Percentiles rank a stretch among this genome's conserved stretches.
phyloP scores from a whole-genome alignment of 768 basidiomycete genomes.

The Mycena olivaceomarginata region DNA sequence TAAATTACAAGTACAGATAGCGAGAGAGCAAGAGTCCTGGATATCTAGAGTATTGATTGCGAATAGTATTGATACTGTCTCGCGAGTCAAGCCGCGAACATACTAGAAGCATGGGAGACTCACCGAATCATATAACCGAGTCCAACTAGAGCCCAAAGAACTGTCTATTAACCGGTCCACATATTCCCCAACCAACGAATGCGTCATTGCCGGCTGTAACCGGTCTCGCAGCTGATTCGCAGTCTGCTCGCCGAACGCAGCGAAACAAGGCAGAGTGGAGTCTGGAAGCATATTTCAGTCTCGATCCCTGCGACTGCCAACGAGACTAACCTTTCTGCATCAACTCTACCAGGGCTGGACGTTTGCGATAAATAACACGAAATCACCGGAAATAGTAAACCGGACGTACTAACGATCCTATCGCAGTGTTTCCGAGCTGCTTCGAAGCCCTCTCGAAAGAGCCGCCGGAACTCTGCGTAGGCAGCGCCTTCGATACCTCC shows the following conservation, averaged over 20 bases:
- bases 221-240: conserved; percentile 92
- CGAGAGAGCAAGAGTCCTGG: conserved; percentile 27
- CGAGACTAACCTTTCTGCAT: conserved; percentile 92
- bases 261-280: conserved; percentile 93
- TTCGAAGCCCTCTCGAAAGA: conserved; percentile 96
- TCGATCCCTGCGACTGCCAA: conserved; percentile 11
- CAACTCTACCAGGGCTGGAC: conserved; percentile 87
- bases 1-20: conserved; percentile 44
- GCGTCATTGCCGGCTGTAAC: conserved; percentile 94
- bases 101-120: conserved; percentile 48
- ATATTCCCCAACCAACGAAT: conserved; percentile 89
- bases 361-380: conserved; percentile 26
- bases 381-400: conserved; percentile 6
- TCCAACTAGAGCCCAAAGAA: conserved; percentile 96
- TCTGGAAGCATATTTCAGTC: conserved; percentile 65
- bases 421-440: conserved; percentile 97
- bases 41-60: conserved; percentile 83
- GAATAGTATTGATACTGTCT: conserved; percentile 94
- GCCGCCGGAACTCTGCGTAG: conserved; percentile 88
- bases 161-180: conserved; percentile 93
- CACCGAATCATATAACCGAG: conserved; percentile 96
- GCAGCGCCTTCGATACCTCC: conserved; percentile 88
- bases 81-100: conserved; percentile 20
- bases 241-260: conserved; percentile 93
- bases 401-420: conserved; percentile 88